Evolutionary conservation across 2,329 filamentous ascomycete genomes (phyloP).

Genomic region (Harringtonia aguacate): DNA sequence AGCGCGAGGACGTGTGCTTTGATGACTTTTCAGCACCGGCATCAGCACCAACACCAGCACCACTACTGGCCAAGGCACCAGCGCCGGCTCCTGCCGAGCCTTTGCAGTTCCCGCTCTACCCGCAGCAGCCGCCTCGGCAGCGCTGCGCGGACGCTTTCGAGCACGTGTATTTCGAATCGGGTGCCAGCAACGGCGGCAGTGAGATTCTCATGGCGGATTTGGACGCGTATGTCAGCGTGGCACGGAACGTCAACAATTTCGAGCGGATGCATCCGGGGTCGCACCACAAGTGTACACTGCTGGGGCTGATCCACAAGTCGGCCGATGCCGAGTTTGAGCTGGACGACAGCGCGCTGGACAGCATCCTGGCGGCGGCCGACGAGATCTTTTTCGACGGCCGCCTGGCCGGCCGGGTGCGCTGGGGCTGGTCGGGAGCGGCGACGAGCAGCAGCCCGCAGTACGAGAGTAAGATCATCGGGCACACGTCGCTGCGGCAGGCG

Average conservation of each 20-base stretch:
- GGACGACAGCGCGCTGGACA: slow-evolving; percentile 44
- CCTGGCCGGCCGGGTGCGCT: slow-evolving; percentile 45
- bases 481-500: slow-evolving; percentile 45
- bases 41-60: slow-evolving; percentile 6
- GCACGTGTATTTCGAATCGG: too few relatives aligned
- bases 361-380: slow-evolving; percentile 50
- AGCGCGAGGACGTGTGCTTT: slow-evolving; percentile 1
- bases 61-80: too few relatives aligned
- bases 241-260: slow-evolving; percentile 32
- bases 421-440: slow-evolving; percentile 48
- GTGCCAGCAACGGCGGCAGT: slow-evolving; percentile 15
- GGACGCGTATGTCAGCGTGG: slow-evolving; percentile 37
- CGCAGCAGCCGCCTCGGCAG: too few relatives aligned
- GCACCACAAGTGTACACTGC: slow-evolving; percentile 45
- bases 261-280: slow-evolving; percentile 35
- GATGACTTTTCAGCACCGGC: slow-evolving; percentile 3
- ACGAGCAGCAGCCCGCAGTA: slow-evolving; percentile 39
- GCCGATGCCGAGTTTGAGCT: slow-evolving; percentile 37
- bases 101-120: too few relatives aligned
- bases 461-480: slow-evolving; percentile 47
- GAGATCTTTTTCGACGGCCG: slow-evolving; percentile 50
- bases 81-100: slow-evolving; percentile 11
- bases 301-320: slow-evolving; percentile 41
- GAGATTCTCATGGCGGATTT: slow-evolving; percentile 32
- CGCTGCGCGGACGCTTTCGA: too few relatives aligned